Percentiles rank a stretch among this genome's conserved stretches.
Conservation (phyloP, 2,329 filamentous ascomycete genomes). For the Leptographium flavum region DNA sequence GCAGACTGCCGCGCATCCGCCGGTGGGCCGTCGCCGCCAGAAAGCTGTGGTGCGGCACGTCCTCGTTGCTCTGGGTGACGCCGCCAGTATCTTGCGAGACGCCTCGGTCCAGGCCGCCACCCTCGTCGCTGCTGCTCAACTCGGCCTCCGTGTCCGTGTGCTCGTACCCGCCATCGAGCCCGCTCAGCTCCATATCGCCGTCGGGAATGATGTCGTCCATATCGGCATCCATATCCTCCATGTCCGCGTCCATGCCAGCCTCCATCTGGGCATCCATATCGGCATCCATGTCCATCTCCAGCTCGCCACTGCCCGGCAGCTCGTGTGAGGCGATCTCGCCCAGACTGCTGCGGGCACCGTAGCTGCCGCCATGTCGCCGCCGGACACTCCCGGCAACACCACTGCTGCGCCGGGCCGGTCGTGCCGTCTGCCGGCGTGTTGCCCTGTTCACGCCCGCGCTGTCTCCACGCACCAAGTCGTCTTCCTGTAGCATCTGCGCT, state of each 20-base stretch:
- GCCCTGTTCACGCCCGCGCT: neutral
- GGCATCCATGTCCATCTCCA: neutral
- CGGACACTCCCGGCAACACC: too few species aligned
- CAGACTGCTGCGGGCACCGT: neutral
- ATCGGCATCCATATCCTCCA: constrained; percentile 47
- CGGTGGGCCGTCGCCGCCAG: constrained; percentile 6
- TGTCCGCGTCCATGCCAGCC: constrained; percentile 22
- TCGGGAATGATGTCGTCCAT: constrained; percentile 60
- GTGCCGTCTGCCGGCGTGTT: constrained; percentile 11
- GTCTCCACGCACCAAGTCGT: constrained; percentile 33
- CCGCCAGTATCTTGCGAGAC: too few species aligned
- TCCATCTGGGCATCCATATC: neutral
- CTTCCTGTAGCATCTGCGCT: constrained; percentile 48
- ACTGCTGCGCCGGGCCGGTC: constrained; percentile 7
- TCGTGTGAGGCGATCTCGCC: neutral
- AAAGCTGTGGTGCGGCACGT: constrained; percentile 7
- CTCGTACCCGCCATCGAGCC: constrained; percentile 42
- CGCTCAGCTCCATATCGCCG: constrained; percentile 7
- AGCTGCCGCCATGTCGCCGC: neutral
- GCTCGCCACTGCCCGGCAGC: neutral
- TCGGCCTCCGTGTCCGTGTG: constrained; percentile 65
- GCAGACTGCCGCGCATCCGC: constrained; percentile 22
- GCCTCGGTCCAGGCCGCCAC: constrained; percentile 17
- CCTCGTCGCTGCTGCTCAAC: constrained; percentile 24
- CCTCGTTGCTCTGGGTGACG: constrained; percentile 12